Percentiles rank a stretch among this genome's conserved stretches.
phyloP scores from a whole-genome alignment of 2,329 filamentous ascomycete species.

The Didymella pomorum region DNA sequence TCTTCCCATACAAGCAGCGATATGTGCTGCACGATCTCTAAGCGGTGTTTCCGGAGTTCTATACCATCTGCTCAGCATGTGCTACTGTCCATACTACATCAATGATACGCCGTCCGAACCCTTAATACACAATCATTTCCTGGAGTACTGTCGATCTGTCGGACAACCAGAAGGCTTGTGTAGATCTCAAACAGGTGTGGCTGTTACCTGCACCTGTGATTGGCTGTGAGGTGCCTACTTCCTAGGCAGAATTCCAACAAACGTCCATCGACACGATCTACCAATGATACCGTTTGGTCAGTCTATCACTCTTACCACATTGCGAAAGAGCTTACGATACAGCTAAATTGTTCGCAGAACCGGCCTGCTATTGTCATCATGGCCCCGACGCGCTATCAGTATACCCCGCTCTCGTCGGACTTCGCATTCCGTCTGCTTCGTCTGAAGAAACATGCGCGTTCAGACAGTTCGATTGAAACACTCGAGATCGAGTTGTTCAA shows the following conservation, averaged over 20 bases:
- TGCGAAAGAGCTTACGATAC: background rate
- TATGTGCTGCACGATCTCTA: background rate
- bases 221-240: background rate
- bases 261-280: background rate
- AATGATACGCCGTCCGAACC: background rate
- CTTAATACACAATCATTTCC: background rate
- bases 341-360: background rate
- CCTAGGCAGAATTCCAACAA: background rate
- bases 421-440: background rate
- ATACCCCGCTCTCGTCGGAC: conserved; percentile 1
- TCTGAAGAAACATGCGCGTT: background rate
- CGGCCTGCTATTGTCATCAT: background rate
- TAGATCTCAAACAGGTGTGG: too few species aligned
- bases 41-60: background rate
- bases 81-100: background rate
- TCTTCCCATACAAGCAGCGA: background rate
- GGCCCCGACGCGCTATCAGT: background rate
- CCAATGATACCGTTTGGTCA: background rate
- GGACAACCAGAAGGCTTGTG: background rate
- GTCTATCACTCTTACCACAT: too few species aligned
- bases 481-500: background rate
- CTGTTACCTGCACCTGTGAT: background rate
- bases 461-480: background rate
- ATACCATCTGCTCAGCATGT: conserved; percentile 1
- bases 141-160: too few species aligned